Evolutionary conservation across 2,329 filamentous ascomycete species (phyloP).

Genomic region (Fusarium udum): DNA sequence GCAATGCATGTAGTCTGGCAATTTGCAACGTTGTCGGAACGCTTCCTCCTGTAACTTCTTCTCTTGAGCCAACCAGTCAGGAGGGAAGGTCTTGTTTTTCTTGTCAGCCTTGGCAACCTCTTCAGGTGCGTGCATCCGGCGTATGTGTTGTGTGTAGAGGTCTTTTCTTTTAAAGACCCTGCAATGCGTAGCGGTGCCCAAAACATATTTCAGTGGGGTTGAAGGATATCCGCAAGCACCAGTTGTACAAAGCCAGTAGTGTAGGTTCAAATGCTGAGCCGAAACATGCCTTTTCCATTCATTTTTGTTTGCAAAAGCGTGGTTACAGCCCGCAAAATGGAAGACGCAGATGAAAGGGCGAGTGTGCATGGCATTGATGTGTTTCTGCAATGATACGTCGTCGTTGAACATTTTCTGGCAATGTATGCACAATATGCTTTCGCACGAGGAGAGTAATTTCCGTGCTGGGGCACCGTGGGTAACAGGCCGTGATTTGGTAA

Average conservation of each 20-base stretch:
- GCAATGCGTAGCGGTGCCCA: constrained; percentile 60
- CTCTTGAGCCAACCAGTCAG: constrained; percentile 63
- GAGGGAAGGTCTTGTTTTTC: constrained; percentile 46
- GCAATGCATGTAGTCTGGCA: constrained; percentile 70
- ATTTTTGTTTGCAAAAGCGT: constrained; percentile 83
- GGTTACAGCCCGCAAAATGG: constrained; percentile 76
- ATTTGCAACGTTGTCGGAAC: constrained; percentile 65
- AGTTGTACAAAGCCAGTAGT: constrained; percentile 79
- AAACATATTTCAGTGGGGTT: constrained; percentile 27
- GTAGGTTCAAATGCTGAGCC: constrained; percentile 79
- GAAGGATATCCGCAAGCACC: constrained; percentile 60
- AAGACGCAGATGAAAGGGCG: constrained; percentile 82
- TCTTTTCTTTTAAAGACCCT: constrained; percentile 88
- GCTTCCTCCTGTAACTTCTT: constrained; percentile 67
- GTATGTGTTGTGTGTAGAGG: constrained; percentile 86
- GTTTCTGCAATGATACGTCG: constrained; percentile 55
- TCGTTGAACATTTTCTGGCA: constrained; percentile 54
- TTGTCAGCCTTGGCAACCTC: constrained; percentile 45
- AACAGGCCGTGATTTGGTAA: constrained; percentile 8
- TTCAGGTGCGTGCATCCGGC: constrained; percentile 79
- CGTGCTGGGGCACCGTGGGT: neutral
- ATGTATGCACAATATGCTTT: constrained; percentile 22
- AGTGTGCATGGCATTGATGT: constrained; percentile 63
- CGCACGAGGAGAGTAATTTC: constrained; percentile 12
- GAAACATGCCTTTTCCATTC: constrained; percentile 94